Percentiles rank a stretch among this genome's conserved stretches.
Evolutionary conservation across 140 eudicot species (phyloP).

Genomic region (Cichorium intybus): DNA sequence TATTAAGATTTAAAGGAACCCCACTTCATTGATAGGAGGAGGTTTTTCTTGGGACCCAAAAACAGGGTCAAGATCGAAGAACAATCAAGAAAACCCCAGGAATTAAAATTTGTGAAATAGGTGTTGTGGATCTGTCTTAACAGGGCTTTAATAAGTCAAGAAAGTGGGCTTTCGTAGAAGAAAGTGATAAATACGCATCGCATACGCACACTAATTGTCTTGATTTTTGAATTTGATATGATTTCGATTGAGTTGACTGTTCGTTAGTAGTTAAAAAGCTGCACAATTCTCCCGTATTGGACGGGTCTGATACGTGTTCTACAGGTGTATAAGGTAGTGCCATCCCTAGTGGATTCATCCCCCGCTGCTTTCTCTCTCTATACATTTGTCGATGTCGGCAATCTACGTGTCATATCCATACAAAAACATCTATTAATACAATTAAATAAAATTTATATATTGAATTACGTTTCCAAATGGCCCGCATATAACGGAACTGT

Average conservation of each 20-base stretch:
- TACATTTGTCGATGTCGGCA: constrained; percentile 26
- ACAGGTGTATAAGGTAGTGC: constrained; percentile 19
- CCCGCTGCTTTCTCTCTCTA: not conserved
- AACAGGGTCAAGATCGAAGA: constrained; percentile 7
- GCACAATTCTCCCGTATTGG: not conserved
- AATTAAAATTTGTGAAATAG: not conserved
- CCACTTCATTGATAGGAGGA: constrained; percentile 4
- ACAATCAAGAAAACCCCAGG: not conserved
- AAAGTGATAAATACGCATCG: not conserved
- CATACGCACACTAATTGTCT: not conserved
- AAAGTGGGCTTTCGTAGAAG: constrained; percentile 6
- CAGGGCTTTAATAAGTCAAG: not conserved
- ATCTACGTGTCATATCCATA: constrained; percentile 11
- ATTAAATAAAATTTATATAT: no score
- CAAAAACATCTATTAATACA: no score
- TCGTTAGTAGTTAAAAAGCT: constrained; percentile 1
- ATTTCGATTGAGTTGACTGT: not conserved
- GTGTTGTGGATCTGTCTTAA: not conserved
- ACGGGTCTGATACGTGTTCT: constrained; percentile 37
- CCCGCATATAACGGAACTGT: no score
- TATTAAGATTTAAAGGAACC: not conserved
- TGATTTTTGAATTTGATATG: not conserved
- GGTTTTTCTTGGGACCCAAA: not conserved
- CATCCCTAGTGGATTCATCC: constrained; percentile 11
- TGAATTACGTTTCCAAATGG: no score